These are phyloP conservation scores for Penicillium manginii DNA, from an alignment of 495 filamentous ascomycete genomes.

Conservation along the genomic window DNA sequence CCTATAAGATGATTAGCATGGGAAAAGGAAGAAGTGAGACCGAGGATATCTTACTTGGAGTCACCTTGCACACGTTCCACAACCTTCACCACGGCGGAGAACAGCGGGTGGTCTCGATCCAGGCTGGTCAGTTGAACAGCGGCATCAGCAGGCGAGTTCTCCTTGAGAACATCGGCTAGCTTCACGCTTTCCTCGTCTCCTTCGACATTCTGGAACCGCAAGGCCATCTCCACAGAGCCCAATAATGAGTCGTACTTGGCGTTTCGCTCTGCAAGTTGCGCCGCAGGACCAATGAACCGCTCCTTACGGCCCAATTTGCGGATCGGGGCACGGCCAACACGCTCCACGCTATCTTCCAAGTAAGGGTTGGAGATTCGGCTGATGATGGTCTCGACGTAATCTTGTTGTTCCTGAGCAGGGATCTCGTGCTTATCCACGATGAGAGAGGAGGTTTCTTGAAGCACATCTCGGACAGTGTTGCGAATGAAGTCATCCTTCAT, in stretches of 20 bases:
- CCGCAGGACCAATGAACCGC: conserved; percentile 91
- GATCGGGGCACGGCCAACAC: conserved; percentile 91
- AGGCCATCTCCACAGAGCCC: conserved; percentile 79
- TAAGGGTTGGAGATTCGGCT: conserved; percentile 92
- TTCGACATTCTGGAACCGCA: conserved; percentile 90
- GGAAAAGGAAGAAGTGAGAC: background rate
- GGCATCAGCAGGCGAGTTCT: conserved; percentile 64
- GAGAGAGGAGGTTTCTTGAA: conserved; percentile 80
- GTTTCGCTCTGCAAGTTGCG: conserved; percentile 78
- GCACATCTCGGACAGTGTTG: conserved; percentile 70
- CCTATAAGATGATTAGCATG: conserved; percentile 11
- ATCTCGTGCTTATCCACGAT: conserved; percentile 88
- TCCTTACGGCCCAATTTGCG: conserved; percentile 92
- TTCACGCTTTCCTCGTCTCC: conserved; percentile 85
- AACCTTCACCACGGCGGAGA: conserved; percentile 66
- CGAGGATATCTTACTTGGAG: conserved; percentile 37
- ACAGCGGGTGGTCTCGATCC: conserved; percentile 71
- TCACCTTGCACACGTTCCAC: conserved; percentile 77
- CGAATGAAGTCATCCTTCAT: conserved; percentile 70
- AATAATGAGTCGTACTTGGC: conserved; percentile 70
- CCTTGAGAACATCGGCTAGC: conserved; percentile 80
- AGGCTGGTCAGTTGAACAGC: conserved; percentile 78
- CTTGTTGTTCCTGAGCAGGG: conserved; percentile 72
- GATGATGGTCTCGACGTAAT: conserved; percentile 91
- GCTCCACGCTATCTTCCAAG: conserved; percentile 89